phyloP scores from a whole-genome alignment of 75 land plant genomes.

The Pinus albicaulis region DNA sequence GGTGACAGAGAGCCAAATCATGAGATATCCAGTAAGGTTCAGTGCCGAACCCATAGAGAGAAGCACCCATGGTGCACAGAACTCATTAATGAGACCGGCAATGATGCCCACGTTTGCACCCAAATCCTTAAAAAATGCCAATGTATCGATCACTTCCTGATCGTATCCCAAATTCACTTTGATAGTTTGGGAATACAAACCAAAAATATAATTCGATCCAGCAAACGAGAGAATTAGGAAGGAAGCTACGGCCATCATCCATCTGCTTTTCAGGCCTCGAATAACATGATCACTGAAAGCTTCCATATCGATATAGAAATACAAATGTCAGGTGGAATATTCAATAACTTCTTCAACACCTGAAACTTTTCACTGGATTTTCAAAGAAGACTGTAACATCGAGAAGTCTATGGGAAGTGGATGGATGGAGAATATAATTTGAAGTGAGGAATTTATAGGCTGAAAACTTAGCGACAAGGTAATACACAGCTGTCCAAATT shows the following conservation, averaged over 20 bases:
- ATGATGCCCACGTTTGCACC: constrained; percentile 36
- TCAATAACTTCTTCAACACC: no score
- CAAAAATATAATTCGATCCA: constrained; percentile 35
- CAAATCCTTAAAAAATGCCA: constrained; percentile 35
- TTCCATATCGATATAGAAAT: no score
- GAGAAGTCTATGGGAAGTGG: no score
- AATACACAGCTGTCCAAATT: no score
- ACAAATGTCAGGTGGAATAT: no score
- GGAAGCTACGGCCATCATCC: constrained; percentile 34
- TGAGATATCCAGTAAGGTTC: constrained; percentile 23
- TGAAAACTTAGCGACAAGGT: no score
- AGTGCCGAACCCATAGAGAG: constrained; percentile 24
- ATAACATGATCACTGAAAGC: not conserved
- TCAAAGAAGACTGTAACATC: no score
- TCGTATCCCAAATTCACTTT: constrained; percentile 23
- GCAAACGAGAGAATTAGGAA: constrained; percentile 25
- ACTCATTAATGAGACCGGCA: constrained; percentile 27
- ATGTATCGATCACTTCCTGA: constrained; percentile 23
- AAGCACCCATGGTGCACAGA: constrained; percentile 31
- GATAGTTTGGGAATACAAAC: constrained; percentile 34
- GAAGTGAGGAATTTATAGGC: no score
- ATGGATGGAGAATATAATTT: no score
- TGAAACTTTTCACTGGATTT: no score
- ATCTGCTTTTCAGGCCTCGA: constrained; percentile 15
- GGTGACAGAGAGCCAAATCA: constrained; percentile 44